Base-by-base conservation (phyloP, 2,329 filamentous ascomycete genomes). In the Cryphonectria naterciae region DNA sequence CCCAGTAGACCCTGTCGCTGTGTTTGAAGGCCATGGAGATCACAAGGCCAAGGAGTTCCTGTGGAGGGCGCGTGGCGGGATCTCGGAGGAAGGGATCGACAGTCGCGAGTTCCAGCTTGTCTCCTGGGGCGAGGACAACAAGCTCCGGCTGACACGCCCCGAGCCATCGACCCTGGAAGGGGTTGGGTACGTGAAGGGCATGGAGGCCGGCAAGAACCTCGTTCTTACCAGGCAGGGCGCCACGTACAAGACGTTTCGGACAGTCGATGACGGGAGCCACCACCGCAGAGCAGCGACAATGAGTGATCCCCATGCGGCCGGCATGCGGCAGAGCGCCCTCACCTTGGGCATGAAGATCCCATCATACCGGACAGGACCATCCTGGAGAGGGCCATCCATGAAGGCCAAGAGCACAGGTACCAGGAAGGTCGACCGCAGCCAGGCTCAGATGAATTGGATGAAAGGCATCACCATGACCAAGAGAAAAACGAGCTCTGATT, bases 31-130 rank as follows among this genome's bases (percentile, higher is more conserved):
- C 0, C 90, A 92, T 74, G 87, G 87, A 28, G 85, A 85, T 64
- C 85, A 89, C 75, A 90, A 95, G 77, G 94, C 93, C 41, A 97
- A 96, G 77, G 95, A 98, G 76, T 98, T 98, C 73, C 82, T 98
- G 15, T 98, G 95, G 95, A 88, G 95, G 78, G 88, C 89, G 64
- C 89, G 95, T 69, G 95, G 95, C 52, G 82, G 82, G 22, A 85
- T 91, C 28, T 87, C 87, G 25, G 87, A 89, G 22, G 88, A 93
- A 68, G 87, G 88, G n/a, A 81, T 92, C 62, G 95, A 98, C 76
- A 85, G 94, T 73, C 89, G 95, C 75, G 95, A 98, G 67, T 98
- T 97, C 74, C 95, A 98, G 79, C 85, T 98, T 25, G 93, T 98
- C 0, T 95, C 95, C 0, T 98, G 95, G 95, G 94, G 94, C 37